Evolutionary conservation across 2,329 filamentous ascomycete genomes (phyloP).

Genomic region (Graphilbum fragrans): DNA sequence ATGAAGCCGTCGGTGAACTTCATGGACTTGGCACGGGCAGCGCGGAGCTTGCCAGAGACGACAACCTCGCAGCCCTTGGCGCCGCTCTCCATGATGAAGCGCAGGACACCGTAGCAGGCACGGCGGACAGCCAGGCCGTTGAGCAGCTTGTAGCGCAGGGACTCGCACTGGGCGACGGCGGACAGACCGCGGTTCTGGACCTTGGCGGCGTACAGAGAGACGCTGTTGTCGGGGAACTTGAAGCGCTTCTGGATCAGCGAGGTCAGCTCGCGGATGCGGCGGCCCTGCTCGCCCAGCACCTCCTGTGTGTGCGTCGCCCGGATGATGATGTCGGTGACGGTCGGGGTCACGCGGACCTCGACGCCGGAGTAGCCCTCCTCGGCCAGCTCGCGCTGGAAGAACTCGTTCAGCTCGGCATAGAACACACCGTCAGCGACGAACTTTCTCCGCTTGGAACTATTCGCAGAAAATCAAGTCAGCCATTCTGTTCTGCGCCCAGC

Average conservation of each 20-base stretch:
- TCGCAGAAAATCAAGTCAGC: conserved; percentile 1
- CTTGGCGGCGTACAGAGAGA: conserved; percentile 99
- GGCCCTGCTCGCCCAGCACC: conserved; percentile 98
- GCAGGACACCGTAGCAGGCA: conserved; percentile 99
- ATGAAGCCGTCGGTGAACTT: conserved; percentile 99
- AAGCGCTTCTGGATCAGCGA: conserved; percentile 99
- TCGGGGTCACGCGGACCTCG: conserved; percentile 98
- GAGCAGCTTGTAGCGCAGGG: conserved; percentile 99
- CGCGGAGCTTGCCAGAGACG: conserved; percentile 96
- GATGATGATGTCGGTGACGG: conserved; percentile 99
- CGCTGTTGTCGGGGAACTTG: conserved; percentile 99
- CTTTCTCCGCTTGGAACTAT: conserved; percentile 84
- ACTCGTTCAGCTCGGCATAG: conserved; percentile 99
- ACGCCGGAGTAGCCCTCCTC: conserved; percentile 99
- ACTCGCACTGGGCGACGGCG: conserved; percentile 99
- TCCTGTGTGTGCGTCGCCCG: conserved; percentile 99
- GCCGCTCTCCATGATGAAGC: conserved; percentile 99
- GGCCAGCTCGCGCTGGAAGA: conserved; percentile 99
- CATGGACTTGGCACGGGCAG: conserved; percentile 99
- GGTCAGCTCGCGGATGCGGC: conserved; percentile 99
- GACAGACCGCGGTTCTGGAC: conserved; percentile 99
- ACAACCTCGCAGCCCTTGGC: conserved; percentile 99
- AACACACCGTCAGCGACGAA: conserved; percentile 98
- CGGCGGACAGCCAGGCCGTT: conserved; percentile 98
- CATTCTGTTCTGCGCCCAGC: not conserved